A percentile compares a stretch with the other conserved stretches of the same genome.
Evolutionary conservation across 2,329 filamentous ascomycete species (phyloP).

Genomic region (Fusarium sp.): DNA sequence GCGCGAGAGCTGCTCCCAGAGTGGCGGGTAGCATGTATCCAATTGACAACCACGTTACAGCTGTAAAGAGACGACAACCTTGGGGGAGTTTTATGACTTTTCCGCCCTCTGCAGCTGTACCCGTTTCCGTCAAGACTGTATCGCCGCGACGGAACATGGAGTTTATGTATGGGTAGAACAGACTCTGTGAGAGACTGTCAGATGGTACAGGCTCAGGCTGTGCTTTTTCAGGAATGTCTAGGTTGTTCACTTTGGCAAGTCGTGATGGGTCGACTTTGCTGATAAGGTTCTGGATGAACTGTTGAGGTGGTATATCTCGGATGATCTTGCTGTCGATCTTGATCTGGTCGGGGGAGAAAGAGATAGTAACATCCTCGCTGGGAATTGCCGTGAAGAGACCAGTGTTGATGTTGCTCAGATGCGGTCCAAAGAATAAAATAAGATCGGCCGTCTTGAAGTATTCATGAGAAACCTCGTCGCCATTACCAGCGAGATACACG

Average conservation of each 20-base stretch:
- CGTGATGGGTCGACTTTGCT: background rate
- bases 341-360: constrained; percentile 7
- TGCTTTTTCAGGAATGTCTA: background rate
- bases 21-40: constrained; percentile 31
- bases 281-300: background rate
- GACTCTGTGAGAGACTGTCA: background rate
- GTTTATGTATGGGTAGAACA: constrained; percentile 19
- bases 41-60: constrained; percentile 25
- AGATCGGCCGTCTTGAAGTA: constrained; percentile 23
- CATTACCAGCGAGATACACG: constrained; percentile 4
- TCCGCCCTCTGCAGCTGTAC: constrained; percentile 24
- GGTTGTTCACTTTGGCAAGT: background rate
- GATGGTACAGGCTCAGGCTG: background rate
- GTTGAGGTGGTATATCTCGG: constrained; percentile 2
- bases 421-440: constrained; percentile 16
- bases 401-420: constrained; percentile 27
- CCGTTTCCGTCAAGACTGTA: constrained; percentile 15
- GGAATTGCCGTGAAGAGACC: constrained; percentile 13
- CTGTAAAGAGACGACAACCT: constrained; percentile 8
- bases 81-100: constrained; percentile 5
- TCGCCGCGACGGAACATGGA: constrained; percentile 15
- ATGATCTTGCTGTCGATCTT: constrained; percentile 1
- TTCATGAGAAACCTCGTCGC: background rate
- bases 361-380: background rate
- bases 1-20: constrained; percentile 14